Conservation (phyloP, 352 stramenopile genomes). For the Phytophthora pluvialis region DNA sequence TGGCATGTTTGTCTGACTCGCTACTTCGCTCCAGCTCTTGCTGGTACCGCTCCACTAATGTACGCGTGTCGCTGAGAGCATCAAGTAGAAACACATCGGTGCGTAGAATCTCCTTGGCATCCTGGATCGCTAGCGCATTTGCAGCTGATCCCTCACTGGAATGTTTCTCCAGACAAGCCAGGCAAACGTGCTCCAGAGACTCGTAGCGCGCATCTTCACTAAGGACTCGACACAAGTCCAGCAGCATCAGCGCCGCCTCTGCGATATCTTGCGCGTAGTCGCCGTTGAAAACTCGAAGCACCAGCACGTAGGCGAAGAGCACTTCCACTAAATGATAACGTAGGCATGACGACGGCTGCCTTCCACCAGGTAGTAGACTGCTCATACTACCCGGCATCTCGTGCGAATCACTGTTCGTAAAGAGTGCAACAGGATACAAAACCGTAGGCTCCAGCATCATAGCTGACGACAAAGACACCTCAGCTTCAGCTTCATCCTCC, state of each 20-base stretch:
- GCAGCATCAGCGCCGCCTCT: constrained; percentile 52
- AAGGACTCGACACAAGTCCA: constrained; percentile 61
- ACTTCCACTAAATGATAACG: constrained; percentile 72
- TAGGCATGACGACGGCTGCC: constrained; percentile 48
- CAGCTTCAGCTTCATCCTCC: constrained; percentile 7
- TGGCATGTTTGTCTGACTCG: constrained; percentile 29
- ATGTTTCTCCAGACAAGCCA: constrained; percentile 46
- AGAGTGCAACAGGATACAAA: constrained; percentile 55
- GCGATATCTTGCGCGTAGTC: constrained; percentile 68
- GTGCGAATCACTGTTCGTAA: constrained; percentile 45
- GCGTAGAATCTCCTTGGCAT: constrained; percentile 48
- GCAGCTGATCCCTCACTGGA: constrained; percentile 11
- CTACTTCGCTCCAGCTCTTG: constrained; percentile 26
- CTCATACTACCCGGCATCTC: constrained; percentile 46
- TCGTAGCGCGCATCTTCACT: constrained; percentile 53
- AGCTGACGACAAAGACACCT: background rate
- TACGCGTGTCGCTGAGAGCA: constrained; percentile 56
- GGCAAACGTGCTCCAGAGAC: constrained; percentile 52
- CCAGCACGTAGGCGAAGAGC: constrained; percentile 71
- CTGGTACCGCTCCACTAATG: constrained; percentile 47
- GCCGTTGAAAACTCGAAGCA: constrained; percentile 79
- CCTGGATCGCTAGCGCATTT: constrained; percentile 47
- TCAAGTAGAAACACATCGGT: constrained; percentile 68
- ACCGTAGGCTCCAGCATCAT: constrained; percentile 18
- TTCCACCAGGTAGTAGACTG: constrained; percentile 37